Conservation (phyloP, 2,329 filamentous ascomycete genomes). For the Dothideomycetes sp. region DNA sequence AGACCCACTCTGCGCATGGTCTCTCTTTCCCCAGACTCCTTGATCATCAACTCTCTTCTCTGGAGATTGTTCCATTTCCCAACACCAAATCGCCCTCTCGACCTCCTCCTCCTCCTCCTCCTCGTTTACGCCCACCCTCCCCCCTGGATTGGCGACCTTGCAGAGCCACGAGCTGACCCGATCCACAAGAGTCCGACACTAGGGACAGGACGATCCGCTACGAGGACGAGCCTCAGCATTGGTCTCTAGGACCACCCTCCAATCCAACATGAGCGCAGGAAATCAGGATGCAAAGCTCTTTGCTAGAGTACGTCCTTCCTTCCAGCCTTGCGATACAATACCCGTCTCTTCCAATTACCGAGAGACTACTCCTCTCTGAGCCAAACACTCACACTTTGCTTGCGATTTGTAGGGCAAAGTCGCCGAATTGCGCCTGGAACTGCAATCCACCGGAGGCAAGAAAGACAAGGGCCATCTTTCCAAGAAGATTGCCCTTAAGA, state of each 20-base stretch:
- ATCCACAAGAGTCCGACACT: neutral
- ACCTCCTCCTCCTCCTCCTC: neutral
- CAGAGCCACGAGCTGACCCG: no score
- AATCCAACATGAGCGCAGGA: slow-evolving; percentile 50
- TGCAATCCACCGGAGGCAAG: slow-evolving; percentile 68
- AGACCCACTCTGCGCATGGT: neutral
- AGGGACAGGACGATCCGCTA: slow-evolving; percentile 14
- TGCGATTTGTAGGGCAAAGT: slow-evolving; percentile 79
- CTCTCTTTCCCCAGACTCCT: neutral
- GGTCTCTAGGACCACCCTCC: slow-evolving; percentile 19
- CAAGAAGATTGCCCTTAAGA: slow-evolving; percentile 98
- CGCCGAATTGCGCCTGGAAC: slow-evolving; percentile 86
- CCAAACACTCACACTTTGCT: slow-evolving; percentile 40
- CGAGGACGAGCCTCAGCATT: slow-evolving; percentile 10
- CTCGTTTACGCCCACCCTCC: neutral
- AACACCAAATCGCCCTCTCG: neutral
- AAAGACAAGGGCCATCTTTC: slow-evolving; percentile 94
- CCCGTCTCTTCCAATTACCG: neutral
- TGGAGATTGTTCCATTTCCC: neutral
- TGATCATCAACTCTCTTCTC: neutral
- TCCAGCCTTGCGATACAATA: neutral
- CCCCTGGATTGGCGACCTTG: neutral
- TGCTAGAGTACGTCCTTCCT: slow-evolving; percentile 65
- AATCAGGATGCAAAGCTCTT: slow-evolving; percentile 99
- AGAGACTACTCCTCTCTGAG: slow-evolving; percentile 18